A percentile compares a stretch with the other conserved stretches of the same genome.
phyloP scores from a whole-genome alignment of 2,329 filamentous ascomycete genomes.

The Apiospora marii region DNA sequence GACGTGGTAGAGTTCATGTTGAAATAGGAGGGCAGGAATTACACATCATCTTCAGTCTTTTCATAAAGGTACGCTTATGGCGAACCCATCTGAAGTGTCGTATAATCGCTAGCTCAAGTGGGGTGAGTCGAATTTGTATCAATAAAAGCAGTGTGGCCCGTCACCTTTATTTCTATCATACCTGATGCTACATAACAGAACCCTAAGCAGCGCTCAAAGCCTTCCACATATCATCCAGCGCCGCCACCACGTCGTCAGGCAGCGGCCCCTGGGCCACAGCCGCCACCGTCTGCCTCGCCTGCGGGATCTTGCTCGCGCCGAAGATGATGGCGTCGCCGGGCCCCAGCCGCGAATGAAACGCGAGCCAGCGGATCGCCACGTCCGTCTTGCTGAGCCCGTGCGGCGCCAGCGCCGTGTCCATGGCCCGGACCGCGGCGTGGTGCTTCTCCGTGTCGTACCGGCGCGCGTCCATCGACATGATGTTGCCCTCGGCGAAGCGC shows the following conservation, averaged over 20 bases:
- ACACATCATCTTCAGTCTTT: too few species aligned
- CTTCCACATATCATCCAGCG: slow-evolving; percentile 1
- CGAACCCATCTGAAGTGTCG: too few species aligned
- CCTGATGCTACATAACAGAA: too few species aligned
- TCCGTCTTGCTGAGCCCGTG: slow-evolving; percentile 25
- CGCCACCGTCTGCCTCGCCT: slow-evolving; percentile 20
- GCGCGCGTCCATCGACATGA: slow-evolving; percentile 28
- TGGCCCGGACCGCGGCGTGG: slow-evolving; percentile 27
- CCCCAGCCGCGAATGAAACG: slow-evolving; percentile 30
- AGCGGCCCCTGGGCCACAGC: neutral
- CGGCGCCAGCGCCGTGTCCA: slow-evolving; percentile 25
- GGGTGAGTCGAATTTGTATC: too few species aligned
- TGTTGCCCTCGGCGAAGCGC: slow-evolving; percentile 30
- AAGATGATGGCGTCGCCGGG: slow-evolving; percentile 31
- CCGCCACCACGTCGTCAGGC: neutral
- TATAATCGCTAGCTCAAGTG: too few species aligned
- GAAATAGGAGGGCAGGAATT: too few species aligned
- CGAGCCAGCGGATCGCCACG: slow-evolving; percentile 31
- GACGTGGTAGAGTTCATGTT: too few species aligned
- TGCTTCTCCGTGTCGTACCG: slow-evolving; percentile 30
- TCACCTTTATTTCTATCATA: too few species aligned
- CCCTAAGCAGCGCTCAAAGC: slow-evolving; percentile 21
- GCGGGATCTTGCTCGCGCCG: slow-evolving; percentile 31
- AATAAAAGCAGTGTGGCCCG: too few species aligned
- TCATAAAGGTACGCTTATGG: too few species aligned